These are phyloP conservation scores for Bocquillonia castaneifolia DNA, from an alignment of 441 rosid genomes.

Conservation along the genomic window DNA sequence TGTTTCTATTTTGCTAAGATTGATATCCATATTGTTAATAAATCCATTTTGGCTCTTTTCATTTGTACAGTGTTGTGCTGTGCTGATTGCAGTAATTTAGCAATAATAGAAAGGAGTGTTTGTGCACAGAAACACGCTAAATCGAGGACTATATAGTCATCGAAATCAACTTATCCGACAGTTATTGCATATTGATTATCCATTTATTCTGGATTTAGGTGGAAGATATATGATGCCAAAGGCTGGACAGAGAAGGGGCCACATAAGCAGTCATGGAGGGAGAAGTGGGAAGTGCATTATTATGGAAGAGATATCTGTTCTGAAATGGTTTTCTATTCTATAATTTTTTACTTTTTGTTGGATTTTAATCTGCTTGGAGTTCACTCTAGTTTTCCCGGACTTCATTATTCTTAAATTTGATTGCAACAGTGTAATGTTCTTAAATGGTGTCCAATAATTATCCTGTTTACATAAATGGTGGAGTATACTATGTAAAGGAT, in stretches of 20 bases:
- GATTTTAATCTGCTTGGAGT: not conserved
- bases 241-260: conserved; percentile 99
- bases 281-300: conserved; percentile 98
- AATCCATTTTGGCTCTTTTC: no score
- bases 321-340: conserved; percentile 66
- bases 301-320: conserved; percentile 97
- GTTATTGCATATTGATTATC: not conserved
- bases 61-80: not conserved
- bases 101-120: conserved; percentile 98
- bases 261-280: conserved; percentile 99
- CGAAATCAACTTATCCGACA: not conserved
- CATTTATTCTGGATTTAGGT: conserved; percentile 49
- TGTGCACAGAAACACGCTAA: conserved; percentile 98
- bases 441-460: no score
- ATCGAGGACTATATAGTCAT: conserved; percentile 53
- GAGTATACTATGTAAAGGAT: no score
- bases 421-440: no score
- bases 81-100: conserved; percentile 65
- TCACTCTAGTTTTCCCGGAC: not conserved
- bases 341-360: conserved; percentile 2
- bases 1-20: no score
- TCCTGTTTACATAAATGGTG: no score
- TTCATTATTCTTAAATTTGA: not conserved
- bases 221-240: conserved; percentile 99
- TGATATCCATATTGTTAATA: no score